These are phyloP conservation scores for Ulota crispa DNA, from an alignment of 225 moss, liverwort and hornwort species.

Conservation along the genomic window DNA sequence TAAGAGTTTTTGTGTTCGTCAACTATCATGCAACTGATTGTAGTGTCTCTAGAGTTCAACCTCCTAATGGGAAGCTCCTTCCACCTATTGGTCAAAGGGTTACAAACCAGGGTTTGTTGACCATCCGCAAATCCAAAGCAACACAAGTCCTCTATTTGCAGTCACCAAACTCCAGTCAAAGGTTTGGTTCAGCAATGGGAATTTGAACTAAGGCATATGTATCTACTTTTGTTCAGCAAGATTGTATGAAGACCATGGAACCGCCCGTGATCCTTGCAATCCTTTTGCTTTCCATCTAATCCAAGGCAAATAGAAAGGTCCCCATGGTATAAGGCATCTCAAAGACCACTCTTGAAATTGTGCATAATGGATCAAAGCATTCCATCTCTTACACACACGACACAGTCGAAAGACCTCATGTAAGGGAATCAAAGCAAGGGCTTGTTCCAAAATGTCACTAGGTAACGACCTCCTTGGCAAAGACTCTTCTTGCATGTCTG, in stretches of 20 bases:
- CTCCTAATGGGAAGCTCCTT: slow-evolving; percentile 37
- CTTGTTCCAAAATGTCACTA: slow-evolving; percentile 29
- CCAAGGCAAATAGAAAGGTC: slow-evolving; percentile 25
- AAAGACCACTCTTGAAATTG: slow-evolving; percentile 37
- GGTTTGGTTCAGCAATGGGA: slow-evolving; percentile 5
- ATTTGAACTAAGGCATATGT: slow-evolving; percentile 34
- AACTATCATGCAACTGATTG: slow-evolving; percentile 29
- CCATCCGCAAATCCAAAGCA: slow-evolving; percentile 34
- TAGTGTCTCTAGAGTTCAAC: slow-evolving; percentile 12
- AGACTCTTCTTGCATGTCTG: slow-evolving; percentile 23
- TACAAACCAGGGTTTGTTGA: slow-evolving; percentile 34
- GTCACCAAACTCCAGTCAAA: slow-evolving; percentile 38
- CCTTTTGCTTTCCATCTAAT: slow-evolving; percentile 25
- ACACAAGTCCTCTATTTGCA: slow-evolving; percentile 44
- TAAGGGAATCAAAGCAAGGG: slow-evolving; percentile 35
- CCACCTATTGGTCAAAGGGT: slow-evolving; percentile 50
- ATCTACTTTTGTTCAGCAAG: slow-evolving; percentile 34
- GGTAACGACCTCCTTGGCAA: slow-evolving; percentile 36
- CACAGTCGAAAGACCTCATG: slow-evolving; percentile 32
- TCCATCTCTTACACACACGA: slow-evolving; percentile 50
- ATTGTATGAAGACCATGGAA: slow-evolving; percentile 33
- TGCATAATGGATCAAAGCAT: slow-evolving; percentile 27
- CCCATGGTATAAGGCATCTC: slow-evolving; percentile 26
- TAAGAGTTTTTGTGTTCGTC: slow-evolving; percentile 39
- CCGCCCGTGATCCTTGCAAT: neutral